Conservation (phyloP, 768 basidiomycete genomes). For the Tylopilus sp. region DNA sequence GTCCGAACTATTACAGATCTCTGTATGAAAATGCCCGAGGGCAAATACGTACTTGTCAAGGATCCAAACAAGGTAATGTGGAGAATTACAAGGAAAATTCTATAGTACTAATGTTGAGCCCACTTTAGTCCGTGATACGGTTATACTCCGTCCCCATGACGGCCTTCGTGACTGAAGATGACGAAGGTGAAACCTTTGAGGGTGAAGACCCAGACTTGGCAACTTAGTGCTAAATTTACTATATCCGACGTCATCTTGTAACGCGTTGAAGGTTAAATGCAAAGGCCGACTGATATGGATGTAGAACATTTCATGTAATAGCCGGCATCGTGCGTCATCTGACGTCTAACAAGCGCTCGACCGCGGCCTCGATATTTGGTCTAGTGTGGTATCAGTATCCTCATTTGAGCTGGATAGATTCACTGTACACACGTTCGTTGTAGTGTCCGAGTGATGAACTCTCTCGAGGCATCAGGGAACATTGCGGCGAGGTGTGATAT, state of each 20-base stretch:
- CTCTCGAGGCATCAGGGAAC: conserved; percentile 79
- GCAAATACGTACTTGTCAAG: conserved; percentile 95
- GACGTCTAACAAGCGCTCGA: conserved; percentile 69
- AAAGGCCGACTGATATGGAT: neutral
- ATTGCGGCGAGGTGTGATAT: conserved; percentile 70
- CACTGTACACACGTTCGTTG: conserved; percentile 68
- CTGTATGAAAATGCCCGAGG: conserved; percentile 95
- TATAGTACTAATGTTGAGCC: conserved; percentile 3
- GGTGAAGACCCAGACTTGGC: conserved; percentile 40
- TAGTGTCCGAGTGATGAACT: conserved; percentile 69
- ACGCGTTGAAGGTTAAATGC: neutral
- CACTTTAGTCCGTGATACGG: conserved; percentile 80
- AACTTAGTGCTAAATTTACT: conserved; percentile 16
- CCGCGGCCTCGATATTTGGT: conserved; percentile 75
- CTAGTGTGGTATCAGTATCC: conserved; percentile 35
- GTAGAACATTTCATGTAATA: no score
- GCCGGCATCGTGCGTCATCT: conserved; percentile 3
- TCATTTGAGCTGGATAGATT: neutral
- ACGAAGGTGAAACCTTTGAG: conserved; percentile 48
- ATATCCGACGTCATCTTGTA: conserved; percentile 5
- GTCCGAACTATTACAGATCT: conserved; percentile 92
- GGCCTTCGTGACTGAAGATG: conserved; percentile 82
- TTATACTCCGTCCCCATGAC: conserved; percentile 88
- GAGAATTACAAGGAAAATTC: conserved; percentile 1
- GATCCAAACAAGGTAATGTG: conserved; percentile 91